Base-by-base conservation (phyloP, 257 asterid genomes). In the Jasminum sambac region DNA sequence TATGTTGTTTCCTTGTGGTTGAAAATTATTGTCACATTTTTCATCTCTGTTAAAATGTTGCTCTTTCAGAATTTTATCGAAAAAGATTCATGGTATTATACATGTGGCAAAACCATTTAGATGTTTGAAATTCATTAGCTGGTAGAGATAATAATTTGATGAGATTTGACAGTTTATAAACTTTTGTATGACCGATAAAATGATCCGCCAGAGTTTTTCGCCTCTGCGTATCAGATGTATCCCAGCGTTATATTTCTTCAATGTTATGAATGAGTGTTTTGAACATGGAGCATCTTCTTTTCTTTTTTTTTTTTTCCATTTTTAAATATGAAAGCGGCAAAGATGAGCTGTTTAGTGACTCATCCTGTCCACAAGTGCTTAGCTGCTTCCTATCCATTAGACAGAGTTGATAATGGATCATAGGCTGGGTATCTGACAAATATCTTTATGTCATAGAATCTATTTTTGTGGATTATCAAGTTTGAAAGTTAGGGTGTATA, bases 101-200 rank as follows among this genome's bases (percentile, higher is more conserved):
- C 41, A 38, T 41, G 63, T n/a, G 70, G 67, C 34, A 38, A 34
- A 39, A 70, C 37, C 74, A 38, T 38, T 63, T 34, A 62, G 25
- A 46, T 46, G 21, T 46, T 46, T 46, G 57, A 46, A 48, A n/a
- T 19, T 48, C 58, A 46, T 14, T 16, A 5, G 10, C 14, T 37
- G 21, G 69, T 59, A 25, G 50, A 70, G 42, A 44, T 66, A 41
- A 48, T 30, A 66, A 44, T 37, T 12, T 69, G 60, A 24, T 42
- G 24, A 40, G 44, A 52, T 64, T 78, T 59, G 58, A 42, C 21
- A 57, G 41, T 64, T 63, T 60, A 64, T 59, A 43, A 40, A 39
- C 25, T 36, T 76, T 48, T 8, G 17, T 67, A 21, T 11, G 65
- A 43, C 39, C 57, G 9, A 37, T 12, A 40, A 12, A 36, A 11